Evolutionary conservation across 2,329 filamentous ascomycete species (phyloP), one percentile per base, ranked within the genome.

Genomic region (Coniochaeta sp.): DNA sequence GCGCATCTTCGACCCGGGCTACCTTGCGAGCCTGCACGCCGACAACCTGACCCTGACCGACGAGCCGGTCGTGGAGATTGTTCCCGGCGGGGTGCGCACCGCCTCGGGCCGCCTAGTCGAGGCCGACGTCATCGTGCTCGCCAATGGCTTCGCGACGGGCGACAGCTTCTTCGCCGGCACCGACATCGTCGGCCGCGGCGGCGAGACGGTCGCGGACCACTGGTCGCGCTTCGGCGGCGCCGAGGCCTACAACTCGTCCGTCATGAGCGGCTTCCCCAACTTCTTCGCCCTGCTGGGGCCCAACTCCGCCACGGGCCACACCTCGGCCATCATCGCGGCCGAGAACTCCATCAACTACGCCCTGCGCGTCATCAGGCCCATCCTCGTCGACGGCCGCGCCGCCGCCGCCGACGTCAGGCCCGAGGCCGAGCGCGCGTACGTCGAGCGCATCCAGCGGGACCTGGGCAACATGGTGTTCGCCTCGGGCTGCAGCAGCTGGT

Each of bases 341-440:
- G 86, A 89, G 65, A 88, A 87, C 67, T 80, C 80, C 67, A 74
- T 87, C 64, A 82, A 85, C 62, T 86, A 82, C 67, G 78, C 80
- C 0, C 67, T 89, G 10, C 82, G 82, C 0, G 77, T 88, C 63
- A 80, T 88, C 64, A 78, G 77, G 65, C 79, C 81, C 0, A 59
- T 76, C 3, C 68, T 79, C 1, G 67, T 79, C 1, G 67, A 74
- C 1, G 71, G 71, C 0, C 61, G 71, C 1, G 69, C 67, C 1
- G 70, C 65, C n/a, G 62, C 66, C 0, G 67, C 68, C 1, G 71
- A 75, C 40, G 65, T 78, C 12, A 70, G 69, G 28, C 66, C 52
- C 2, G 64, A 72, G 0, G 75, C 75, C 1, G 75, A 78, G 63
- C 58, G 66, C 38, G 59, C 58, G 6, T 75, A 74, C 59, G 68